A percentile compares a stretch with the other conserved stretches of the same genome.
Conservation (phyloP, 2,329 filamentous ascomycete genomes). For the Hypoxylon sp. region DNA sequence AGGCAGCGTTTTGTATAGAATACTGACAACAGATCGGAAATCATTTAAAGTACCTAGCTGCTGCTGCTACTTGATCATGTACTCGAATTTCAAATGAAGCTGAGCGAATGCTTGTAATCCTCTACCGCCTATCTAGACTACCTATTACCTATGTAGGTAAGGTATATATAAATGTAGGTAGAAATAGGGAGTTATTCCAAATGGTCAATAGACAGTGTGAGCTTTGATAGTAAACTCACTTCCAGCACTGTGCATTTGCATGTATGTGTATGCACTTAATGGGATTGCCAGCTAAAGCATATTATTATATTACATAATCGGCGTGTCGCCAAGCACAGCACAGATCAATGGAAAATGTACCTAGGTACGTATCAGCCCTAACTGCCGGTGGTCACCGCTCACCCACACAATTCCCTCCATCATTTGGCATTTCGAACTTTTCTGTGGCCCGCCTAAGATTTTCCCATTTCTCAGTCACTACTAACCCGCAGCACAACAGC, state of each 20-base stretch:
- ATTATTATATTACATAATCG: too few species aligned
- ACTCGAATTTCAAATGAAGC: background rate
- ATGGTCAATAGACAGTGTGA: too few species aligned
- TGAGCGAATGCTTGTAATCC: background rate
- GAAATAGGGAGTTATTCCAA: too few species aligned
- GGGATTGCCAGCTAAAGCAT: too few species aligned
- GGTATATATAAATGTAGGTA: too few species aligned
- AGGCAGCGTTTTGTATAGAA: slow-evolving; percentile 22
- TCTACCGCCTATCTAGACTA: background rate
- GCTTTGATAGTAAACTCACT: too few species aligned
- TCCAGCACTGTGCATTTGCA: too few species aligned
- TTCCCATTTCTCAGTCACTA: slow-evolving; percentile 45
- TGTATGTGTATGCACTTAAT: background rate
- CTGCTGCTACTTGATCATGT: background rate
- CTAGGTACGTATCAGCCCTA: slow-evolving; percentile 56
- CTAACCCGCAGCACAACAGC: slow-evolving; percentile 58
- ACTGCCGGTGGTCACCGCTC: slow-evolving; percentile 63
- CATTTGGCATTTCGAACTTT: slow-evolving; percentile 39
- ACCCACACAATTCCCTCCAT: slow-evolving; percentile 51
- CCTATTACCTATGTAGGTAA: background rate
- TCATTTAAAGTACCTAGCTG: background rate
- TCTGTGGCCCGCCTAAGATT: slow-evolving; percentile 36
- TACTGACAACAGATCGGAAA: slow-evolving; percentile 21
- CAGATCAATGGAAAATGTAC: too few species aligned
- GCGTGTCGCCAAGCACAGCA: too few species aligned